Evolutionary conservation across 78 protist species (phyloP).

Genomic region (Paulinella micropora): DNA sequence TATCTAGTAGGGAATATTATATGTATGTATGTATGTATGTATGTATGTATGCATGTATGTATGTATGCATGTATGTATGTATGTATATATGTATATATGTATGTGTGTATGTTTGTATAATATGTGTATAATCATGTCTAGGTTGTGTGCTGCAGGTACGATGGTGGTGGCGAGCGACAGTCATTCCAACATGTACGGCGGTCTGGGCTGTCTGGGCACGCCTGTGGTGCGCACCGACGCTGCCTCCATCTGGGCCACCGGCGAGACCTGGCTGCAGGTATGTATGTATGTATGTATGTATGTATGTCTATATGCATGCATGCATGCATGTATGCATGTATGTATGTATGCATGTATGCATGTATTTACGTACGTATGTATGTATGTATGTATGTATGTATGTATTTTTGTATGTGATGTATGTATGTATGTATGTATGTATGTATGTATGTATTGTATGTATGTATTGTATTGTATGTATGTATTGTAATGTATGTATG

Average conservation of each 20-base stretch:
- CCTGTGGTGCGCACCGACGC: slow-evolving; percentile 65
- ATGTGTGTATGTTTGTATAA: neutral
- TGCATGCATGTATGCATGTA: neutral
- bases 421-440: neutral
- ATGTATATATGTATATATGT: neutral
- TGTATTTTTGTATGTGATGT: neutral
- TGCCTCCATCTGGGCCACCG: slow-evolving; percentile 54
- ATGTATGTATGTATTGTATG: neutral
- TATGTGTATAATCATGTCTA: neutral
- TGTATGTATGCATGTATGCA: neutral
- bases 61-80: neutral
- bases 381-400: neutral
- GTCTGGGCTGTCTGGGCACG: slow-evolving; percentile 51
- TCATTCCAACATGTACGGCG: slow-evolving; percentile 65
- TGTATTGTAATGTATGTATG: neutral
- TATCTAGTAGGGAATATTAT: neutral
- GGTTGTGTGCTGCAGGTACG: slow-evolving; percentile 36
- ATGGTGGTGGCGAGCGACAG: slow-evolving; percentile 53
- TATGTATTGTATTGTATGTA: neutral
- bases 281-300: neutral
- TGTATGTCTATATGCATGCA: neutral
- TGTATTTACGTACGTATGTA: neutral
- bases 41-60: neutral
- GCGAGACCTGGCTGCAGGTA: slow-evolving; percentile 57
- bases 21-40: neutral